phyloP scores from a whole-genome alignment of 2,329 filamentous ascomycete species.

The Fusarium longipes region DNA sequence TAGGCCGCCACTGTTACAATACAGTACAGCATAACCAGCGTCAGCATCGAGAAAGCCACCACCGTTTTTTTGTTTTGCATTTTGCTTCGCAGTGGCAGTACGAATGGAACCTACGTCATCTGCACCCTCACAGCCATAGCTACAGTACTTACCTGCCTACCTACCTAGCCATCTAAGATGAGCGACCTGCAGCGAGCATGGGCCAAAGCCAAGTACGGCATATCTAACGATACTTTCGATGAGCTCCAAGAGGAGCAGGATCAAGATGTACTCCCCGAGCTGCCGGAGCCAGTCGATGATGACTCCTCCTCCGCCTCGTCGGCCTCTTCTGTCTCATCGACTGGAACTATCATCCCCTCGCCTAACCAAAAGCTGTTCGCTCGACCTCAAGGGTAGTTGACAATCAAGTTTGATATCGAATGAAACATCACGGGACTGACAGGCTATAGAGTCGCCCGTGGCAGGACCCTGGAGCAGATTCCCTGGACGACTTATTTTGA shows the following conservation, averaged over 20 bases:
- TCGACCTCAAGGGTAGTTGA: slow-evolving; percentile 70
- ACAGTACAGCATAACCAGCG: slow-evolving; percentile 6
- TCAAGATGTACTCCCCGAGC: slow-evolving; percentile 58
- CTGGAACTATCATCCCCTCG: slow-evolving; percentile 89
- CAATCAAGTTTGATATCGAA: slow-evolving; percentile 7
- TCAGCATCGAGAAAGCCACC: slow-evolving; percentile 11
- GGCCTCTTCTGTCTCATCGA: slow-evolving; percentile 87
- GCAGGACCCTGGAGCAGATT: slow-evolving; percentile 71
- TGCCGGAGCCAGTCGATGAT: slow-evolving; percentile 62
- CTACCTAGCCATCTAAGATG: slow-evolving; percentile 64
- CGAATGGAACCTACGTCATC: slow-evolving; percentile 35
- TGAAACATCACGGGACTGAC: slow-evolving; percentile 42
- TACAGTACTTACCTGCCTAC: not conserved
- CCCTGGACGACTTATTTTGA: slow-evolving; percentile 93
- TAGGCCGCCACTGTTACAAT: not conserved
- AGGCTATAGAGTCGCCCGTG: slow-evolving; percentile 57
- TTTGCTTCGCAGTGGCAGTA: slow-evolving; percentile 14
- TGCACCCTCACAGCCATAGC: slow-evolving; percentile 8
- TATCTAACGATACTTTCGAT: slow-evolving; percentile 62
- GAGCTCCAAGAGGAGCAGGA: slow-evolving; percentile 66
- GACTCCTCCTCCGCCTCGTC: slow-evolving; percentile 80
- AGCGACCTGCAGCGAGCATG: slow-evolving; percentile 84
- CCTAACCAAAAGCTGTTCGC: slow-evolving; percentile 79
- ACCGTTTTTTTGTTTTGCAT: not conserved
- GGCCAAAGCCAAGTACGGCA: slow-evolving; percentile 77